Conservation (phyloP, 2,329 filamentous ascomycete genomes). For the Aspergillus thermomutatus region DNA sequence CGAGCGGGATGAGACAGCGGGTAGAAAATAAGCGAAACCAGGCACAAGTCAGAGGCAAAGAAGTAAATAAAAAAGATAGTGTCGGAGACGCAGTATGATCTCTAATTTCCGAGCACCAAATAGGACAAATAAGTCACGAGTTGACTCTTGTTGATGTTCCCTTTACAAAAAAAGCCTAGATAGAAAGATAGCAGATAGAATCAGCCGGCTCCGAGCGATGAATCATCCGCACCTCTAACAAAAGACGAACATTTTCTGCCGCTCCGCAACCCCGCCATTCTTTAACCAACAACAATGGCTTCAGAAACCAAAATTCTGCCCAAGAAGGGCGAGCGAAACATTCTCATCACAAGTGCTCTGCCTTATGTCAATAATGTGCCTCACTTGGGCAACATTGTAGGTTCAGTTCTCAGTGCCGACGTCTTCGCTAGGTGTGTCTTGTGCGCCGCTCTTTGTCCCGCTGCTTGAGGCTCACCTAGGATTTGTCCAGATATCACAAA, state of each 20-base stretch:
- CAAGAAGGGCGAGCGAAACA: conserved; percentile 73
- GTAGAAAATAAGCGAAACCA: not conserved
- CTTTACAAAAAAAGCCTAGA: conserved; percentile 62
- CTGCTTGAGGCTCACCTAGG: conserved; percentile 13
- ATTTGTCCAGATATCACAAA: conserved; percentile 63
- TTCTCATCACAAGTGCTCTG: conserved; percentile 86
- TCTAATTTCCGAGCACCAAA: too few relatives aligned
- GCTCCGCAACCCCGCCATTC: conserved; percentile 16
- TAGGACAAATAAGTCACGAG: not conserved
- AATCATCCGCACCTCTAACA: conserved; percentile 16
- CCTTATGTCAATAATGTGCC: conserved; percentile 80
- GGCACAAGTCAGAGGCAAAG: not conserved
- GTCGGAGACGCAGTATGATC: not conserved
- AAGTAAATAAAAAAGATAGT: not conserved
- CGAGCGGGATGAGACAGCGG: not conserved
- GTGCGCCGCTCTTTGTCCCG: conserved; percentile 55
- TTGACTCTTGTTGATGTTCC: conserved; percentile 49
- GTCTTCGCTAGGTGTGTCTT: conserved; percentile 64
- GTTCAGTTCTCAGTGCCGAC: conserved; percentile 83
- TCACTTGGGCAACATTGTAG: conserved; percentile 85
- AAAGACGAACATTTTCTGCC: conserved; percentile 10
- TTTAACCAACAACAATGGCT: conserved; percentile 23
- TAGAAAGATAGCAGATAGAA: conserved; percentile 59
- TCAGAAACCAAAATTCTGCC: conserved; percentile 53
- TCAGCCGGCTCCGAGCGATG: conserved; percentile 30